A percentile compares a stretch with the other conserved stretches of the same genome.
These are phyloP conservation scores for Quercus wislizeni DNA, from an alignment of 306 rosid species.

Conservation along the genomic window DNA sequence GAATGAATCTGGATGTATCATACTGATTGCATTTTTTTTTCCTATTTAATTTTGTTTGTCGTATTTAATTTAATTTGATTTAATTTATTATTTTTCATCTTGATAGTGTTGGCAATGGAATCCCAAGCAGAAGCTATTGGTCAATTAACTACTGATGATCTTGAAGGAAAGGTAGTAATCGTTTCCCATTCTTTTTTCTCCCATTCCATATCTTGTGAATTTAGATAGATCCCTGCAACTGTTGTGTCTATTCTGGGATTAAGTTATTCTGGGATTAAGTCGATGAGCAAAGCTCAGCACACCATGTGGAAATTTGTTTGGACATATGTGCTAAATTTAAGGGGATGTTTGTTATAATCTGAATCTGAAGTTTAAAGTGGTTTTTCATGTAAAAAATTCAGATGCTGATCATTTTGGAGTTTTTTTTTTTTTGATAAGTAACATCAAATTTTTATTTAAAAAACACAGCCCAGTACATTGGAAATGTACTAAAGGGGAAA, in stretches of 20 bases:
- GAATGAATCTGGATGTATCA: not conserved
- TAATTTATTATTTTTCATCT: constrained; percentile 17
- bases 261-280: not conserved
- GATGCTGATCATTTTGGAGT: not conserved
- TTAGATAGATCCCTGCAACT: not conserved
- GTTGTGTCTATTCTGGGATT: not conserved
- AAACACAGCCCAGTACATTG: too few relatives aligned
- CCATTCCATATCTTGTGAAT: not conserved
- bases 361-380: not conserved
- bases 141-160: constrained; percentile 84
- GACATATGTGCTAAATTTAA: not conserved
- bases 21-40: not conserved
- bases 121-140: constrained; percentile 98
- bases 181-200: not conserved
- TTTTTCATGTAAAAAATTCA: not conserved
- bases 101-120: constrained; percentile 87
- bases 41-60: not conserved
- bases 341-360: not conserved
- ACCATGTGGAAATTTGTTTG: not conserved
- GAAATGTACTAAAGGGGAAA: too few relatives aligned
- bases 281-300: not conserved
- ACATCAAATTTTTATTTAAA: too few relatives aligned
- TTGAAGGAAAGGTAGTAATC: constrained; percentile 79
- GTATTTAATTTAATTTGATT: not conserved
- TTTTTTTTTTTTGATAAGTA: too few relatives aligned